Base-by-base conservation (phyloP, 768 basidiomycete species). In the Boletales sp. region DNA sequence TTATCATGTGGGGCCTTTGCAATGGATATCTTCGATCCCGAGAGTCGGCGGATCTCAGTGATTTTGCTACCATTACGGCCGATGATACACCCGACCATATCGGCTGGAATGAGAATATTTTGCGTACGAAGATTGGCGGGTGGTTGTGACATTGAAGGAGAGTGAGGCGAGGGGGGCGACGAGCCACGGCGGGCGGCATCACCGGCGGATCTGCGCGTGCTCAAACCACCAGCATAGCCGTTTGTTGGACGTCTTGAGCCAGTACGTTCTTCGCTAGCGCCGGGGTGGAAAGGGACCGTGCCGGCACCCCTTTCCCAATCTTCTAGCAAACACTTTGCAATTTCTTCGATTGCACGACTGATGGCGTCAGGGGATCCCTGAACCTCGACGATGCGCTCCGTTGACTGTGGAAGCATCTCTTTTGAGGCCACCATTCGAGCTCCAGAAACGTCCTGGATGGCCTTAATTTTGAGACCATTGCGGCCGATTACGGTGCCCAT, bases 1-100 rank as follows among this genome's bases (percentile, higher is more conserved):
- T 98, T 97, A 62, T 98, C 97, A 65, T 98, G 97, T n/a, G 97
- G 93, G 43, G 90, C 87, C 73, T 99, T 99, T 58, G 97, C 97
- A 64, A 99, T 99, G 48, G 89, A 92, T 68, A 99, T 99, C 74
- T 94, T 93, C 60, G 91, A 95, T 36, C 97, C 97, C 54, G 93
- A 97, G 40, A 98, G 83, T 50, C 95, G 90, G 61, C 97, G 90
- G 66, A 99, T 99, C 71, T 99, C 97, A 45, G 95, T 98, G 62
- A 99, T 99, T 80, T 98, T 98, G 58, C 91, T 89, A 29, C 95
- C 95, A 68, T 87, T 91, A 56, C 94, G 90, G 52, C 95, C 95
- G 62, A 97, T 98, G 73, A 89, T 90, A 66, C 89, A 91, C 51
- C 86, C 94, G 55, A 99, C 97, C 97, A 99, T 99, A 74, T 99